Percentiles rank a stretch among this genome's conserved stretches.
Evolutionary conservation across 345 rosid species (phyloP).

Genomic region (Salix suchowensis): DNA sequence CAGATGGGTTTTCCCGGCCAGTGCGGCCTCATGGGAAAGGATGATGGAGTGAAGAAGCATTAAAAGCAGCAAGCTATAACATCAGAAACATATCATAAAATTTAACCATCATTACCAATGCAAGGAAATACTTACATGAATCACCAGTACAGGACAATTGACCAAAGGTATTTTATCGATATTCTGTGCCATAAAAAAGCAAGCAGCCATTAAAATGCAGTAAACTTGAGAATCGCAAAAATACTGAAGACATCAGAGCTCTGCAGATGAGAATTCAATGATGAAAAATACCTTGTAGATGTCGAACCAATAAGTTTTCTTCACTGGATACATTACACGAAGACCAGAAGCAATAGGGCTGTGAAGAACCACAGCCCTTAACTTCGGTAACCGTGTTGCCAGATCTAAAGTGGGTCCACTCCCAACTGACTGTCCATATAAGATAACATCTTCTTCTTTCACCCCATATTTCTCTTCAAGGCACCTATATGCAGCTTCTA

Average conservation of each 20-base stretch:
- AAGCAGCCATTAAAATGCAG: conserved; percentile 10
- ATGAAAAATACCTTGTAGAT: conserved; percentile 60
- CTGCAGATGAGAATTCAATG: neutral
- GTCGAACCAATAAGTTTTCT: conserved; percentile 91
- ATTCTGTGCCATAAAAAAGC: conserved; percentile 50
- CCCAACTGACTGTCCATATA: conserved; percentile 93
- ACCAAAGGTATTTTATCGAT: conserved; percentile 75
- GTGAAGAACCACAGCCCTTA: conserved; percentile 93
- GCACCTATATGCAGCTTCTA: conserved; percentile 83
- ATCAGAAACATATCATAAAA: neutral
- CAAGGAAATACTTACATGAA: conserved; percentile 52
- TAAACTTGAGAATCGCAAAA: neutral
- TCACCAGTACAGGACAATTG: conserved; percentile 69
- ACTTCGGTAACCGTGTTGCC: conserved; percentile 58
- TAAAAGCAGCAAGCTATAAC: neutral
- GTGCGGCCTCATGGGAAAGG: neutral
- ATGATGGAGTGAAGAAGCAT: neutral
- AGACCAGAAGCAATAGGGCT: conserved; percentile 89
- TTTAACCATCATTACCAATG: neutral
- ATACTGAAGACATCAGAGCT: neutral
- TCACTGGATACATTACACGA: conserved; percentile 89
- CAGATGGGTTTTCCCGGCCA: neutral
- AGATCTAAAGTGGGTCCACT: conserved; percentile 92
- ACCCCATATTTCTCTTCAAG: conserved; percentile 69
- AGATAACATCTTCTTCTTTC: conserved; percentile 75